A percentile compares a stretch with the other conserved stretches of the same genome.
phyloP scores from a whole-genome alignment of 345 rosid species.

The Ceriops decandra region DNA sequence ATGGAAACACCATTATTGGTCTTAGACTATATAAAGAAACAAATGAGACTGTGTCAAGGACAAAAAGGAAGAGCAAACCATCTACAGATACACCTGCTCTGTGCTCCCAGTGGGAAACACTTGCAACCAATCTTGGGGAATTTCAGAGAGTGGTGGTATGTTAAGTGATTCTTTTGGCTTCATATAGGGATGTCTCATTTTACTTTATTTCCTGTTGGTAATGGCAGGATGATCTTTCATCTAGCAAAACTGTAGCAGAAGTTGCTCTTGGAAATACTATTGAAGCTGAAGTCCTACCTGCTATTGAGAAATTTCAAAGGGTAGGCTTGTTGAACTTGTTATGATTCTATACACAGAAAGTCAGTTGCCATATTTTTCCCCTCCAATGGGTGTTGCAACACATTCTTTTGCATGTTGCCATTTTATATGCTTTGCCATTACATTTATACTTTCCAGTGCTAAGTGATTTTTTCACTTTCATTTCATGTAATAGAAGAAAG shows the following conservation, averaged over 20 bases:
- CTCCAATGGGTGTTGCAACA: too few species aligned
- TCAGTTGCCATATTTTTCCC: too few species aligned
- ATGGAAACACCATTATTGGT: conserved; percentile 62
- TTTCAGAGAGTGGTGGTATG: conserved; percentile 57
- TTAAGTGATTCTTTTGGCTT: conserved; percentile 9
- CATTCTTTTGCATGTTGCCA: not conserved
- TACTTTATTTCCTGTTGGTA: conserved; percentile 14
- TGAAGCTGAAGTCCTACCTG: conserved; percentile 50
- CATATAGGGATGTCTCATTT: conserved; percentile 7
- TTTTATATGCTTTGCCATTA: not conserved
- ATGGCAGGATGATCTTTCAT: conserved; percentile 59
- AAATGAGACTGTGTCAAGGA: conserved; percentile 27
- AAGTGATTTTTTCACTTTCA: conserved; percentile 3
- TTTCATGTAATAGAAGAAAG: conserved; percentile 53
- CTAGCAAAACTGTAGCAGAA: conserved; percentile 48
- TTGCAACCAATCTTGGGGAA: conserved; percentile 73
- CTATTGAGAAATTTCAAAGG: conserved; percentile 56
- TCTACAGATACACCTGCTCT: conserved; percentile 23
- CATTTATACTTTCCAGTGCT: conserved; percentile 2
- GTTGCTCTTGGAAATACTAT: conserved; percentile 51
- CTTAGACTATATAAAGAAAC: conserved; percentile 74
- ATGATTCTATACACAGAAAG: not conserved
- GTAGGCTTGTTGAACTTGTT: conserved; percentile 31
- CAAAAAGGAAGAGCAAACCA: conserved; percentile 34
- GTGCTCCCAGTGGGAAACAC: conserved; percentile 59